These are phyloP conservation scores for Miamiensis avidus DNA, from an alignment of 169 alveolate genomes.

Conservation along the genomic window DNA sequence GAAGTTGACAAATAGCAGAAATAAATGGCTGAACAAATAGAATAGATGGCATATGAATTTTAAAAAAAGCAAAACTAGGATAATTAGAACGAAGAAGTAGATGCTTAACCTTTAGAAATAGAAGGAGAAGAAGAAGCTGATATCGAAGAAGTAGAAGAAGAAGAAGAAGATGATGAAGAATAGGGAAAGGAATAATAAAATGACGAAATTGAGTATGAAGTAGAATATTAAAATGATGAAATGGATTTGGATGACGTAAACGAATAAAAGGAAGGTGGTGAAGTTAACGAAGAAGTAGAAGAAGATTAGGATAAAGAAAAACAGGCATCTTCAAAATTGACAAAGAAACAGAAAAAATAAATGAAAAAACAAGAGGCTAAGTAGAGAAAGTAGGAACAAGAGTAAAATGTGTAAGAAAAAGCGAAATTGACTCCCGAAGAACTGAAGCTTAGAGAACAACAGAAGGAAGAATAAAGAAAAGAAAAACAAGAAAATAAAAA, in stretches of 20 bases:
- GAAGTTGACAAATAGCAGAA: constrained; percentile 22
- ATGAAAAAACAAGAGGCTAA: not conserved
- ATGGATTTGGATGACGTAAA: no score
- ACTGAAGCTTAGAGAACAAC: constrained; percentile 12
- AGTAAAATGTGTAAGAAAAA: constrained; percentile 1
- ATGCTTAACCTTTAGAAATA: no score
- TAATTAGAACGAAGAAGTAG: no score
- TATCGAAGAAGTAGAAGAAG: no score
- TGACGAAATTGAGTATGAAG: constrained; percentile 29
- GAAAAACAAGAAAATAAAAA: not conserved
- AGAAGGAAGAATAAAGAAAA: not conserved
- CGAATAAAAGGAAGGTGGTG: no score
- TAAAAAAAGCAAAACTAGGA: no score
- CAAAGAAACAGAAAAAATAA: no score
- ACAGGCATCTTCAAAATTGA: not conserved
- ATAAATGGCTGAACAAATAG: constrained; percentile 19
- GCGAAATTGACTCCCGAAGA: constrained; percentile 18
- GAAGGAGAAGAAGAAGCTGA: no score
- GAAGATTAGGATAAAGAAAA: not conserved
- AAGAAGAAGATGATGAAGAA: no score
- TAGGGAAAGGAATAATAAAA: no score
- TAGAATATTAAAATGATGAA: constrained; percentile 2
- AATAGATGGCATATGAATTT: no score
- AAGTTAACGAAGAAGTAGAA: constrained; percentile 17
- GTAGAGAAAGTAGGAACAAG: constrained; percentile 29